These are phyloP conservation scores for Xylaria acuta DNA, from an alignment of 495 filamentous ascomycete genomes.

Conservation along the genomic window DNA sequence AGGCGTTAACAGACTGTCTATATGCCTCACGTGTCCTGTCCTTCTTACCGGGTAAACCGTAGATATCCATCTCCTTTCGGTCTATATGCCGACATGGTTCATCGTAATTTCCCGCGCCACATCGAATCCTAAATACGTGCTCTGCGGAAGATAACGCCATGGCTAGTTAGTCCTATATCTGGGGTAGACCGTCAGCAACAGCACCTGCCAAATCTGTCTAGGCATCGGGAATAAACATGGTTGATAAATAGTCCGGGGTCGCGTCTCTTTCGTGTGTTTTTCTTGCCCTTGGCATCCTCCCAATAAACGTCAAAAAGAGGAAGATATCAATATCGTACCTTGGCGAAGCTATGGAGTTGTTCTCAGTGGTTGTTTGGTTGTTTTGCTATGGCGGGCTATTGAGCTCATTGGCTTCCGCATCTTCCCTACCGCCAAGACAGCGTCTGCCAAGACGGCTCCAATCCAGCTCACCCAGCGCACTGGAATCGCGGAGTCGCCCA, in stretches of 20 bases:
- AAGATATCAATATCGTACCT: background rate
- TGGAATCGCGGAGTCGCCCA: constrained; percentile 8
- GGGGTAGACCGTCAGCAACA: background rate
- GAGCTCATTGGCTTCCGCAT: constrained; percentile 12
- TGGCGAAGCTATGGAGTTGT: constrained; percentile 14
- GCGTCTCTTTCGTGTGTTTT: background rate
- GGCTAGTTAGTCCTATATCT: background rate
- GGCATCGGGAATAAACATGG: background rate
- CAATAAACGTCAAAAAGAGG: no score
- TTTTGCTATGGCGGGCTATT: constrained; percentile 16
- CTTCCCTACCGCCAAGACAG: constrained; percentile 3
- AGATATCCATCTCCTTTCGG: background rate
- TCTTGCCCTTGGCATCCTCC: background rate
- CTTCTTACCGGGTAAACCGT: background rate
- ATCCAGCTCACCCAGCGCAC: background rate
- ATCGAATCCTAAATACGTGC: background rate
- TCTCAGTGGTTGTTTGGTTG: constrained; percentile 16
- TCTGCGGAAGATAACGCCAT: background rate
- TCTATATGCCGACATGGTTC: background rate
- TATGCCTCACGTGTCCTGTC: background rate
- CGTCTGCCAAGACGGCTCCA: constrained; percentile 19
- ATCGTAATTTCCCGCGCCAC: background rate
- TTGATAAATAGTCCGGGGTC: background rate
- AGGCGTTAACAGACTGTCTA: background rate
- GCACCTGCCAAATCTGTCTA: constrained; percentile 8